Base-by-base conservation (phyloP, 768 basidiomycete species). In the Suillus discolor region DNA sequence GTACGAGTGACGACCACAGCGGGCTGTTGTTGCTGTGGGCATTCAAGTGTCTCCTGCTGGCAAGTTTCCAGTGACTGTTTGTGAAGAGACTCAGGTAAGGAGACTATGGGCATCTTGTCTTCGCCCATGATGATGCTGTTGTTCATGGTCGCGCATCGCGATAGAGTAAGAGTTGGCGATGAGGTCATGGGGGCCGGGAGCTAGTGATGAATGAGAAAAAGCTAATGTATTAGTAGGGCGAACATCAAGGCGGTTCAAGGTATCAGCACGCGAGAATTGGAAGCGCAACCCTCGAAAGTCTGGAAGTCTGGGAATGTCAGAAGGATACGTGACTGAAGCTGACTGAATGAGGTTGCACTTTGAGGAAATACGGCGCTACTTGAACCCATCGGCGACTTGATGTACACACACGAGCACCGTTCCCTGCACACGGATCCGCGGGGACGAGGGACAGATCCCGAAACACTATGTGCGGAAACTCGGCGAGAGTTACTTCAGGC, bases 71-170 rank as follows among this genome's bases (percentile, higher is more conserved):
- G 57, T 18, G 61, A 41, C 9, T 59, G 16, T 53, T 57, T 60
- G 42, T 15, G 62, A 3, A 66, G 39, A 53, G 66, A 70, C 1
- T 18, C 60, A 12, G 65, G 44, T 0, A 64, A 36, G 15, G 64
- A 65, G 4, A 66, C 42, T 41, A 67, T 62, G 18, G 54, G 57
- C 3, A 67, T 62, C 67, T 77, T 77, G 20, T 71, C 71, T 39
- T 77, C 71, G 45, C 63, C 65, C 57, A 77, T 63, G 1, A 41
- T 62, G 15, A 54, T 68, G 62, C 75, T 78, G 69, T 76, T 73
- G 34, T 69, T 71, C 51, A 71, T 39, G 59, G 75, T 77, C 61
- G 73, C 69, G 57, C 74, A 78, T 67, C 74, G 76, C 15, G 76
- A 77, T 6, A 75, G 66, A 6, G 75, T 69, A 23, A 73, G 74